Evolutionary conservation across 1,284 basidiomycete genomes (phyloP).

Genomic region (Rhodotorula sp.): DNA sequence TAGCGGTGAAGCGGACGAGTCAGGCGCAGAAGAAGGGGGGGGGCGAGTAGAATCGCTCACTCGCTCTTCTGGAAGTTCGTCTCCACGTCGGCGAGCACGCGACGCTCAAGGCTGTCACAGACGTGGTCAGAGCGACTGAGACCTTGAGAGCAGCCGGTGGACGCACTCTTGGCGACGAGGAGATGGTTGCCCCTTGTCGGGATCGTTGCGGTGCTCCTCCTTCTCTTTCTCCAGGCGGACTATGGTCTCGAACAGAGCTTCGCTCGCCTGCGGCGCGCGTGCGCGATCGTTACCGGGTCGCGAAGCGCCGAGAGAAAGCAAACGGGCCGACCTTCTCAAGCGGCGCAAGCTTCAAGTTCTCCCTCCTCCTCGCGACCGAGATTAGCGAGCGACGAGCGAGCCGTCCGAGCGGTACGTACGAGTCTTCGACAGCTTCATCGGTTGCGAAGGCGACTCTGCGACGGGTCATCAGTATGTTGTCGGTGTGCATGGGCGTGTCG

Average conservation of each 20-base stretch:
- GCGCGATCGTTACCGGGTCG: not conserved
- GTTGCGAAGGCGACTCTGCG: not conserved
- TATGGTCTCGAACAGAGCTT: not conserved
- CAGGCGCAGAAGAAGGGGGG: not conserved
- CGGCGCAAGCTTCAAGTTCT: not conserved
- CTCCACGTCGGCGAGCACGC: not conserved
- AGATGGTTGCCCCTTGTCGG: not conserved
- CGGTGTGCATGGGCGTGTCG: too few species aligned
- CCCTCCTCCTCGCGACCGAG: not conserved
- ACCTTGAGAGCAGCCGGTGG: not conserved
- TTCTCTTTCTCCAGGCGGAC: not conserved
- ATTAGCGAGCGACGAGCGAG: too few species aligned
- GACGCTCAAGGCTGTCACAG: not conserved
- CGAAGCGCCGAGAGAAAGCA: too few species aligned
- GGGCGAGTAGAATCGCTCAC: not conserved
- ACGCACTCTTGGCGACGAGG: not conserved
- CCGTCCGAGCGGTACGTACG: not conserved
- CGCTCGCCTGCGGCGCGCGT: not conserved
- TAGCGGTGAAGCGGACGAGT: not conserved
- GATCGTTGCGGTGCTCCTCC: not conserved
- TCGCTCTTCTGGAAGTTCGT: not conserved
- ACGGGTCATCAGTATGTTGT: not conserved
- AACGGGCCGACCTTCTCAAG: constrained; percentile 4
- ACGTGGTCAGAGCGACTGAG: too few species aligned
- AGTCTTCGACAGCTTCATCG: not conserved